phyloP scores from a whole-genome alignment of 2,329 filamentous ascomycete species.

The Meredithiella fracta region DNA sequence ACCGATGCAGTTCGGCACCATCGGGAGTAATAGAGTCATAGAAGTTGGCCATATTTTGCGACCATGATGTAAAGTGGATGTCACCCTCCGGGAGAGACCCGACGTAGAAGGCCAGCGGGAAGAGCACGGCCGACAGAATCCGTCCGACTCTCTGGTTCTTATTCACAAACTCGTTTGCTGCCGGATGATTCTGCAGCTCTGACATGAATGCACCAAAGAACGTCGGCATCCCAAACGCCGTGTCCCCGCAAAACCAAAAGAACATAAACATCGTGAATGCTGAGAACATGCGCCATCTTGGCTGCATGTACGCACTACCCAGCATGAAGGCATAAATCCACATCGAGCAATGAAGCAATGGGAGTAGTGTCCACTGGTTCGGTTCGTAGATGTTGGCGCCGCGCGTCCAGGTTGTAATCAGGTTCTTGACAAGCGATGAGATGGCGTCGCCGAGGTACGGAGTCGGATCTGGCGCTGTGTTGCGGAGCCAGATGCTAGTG shows the following conservation, averaged over 20 bases:
- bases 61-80: slow-evolving; percentile 38
- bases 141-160: slow-evolving; percentile 28
- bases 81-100: slow-evolving; percentile 44
- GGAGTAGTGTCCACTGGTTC: slow-evolving; percentile 41
- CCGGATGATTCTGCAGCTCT: slow-evolving; percentile 37
- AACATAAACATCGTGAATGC: slow-evolving; percentile 33
- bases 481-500: slow-evolving; percentile 11
- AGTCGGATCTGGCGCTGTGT: slow-evolving; percentile 33
- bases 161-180: slow-evolving; percentile 30
- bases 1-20: slow-evolving; percentile 30
- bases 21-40: slow-evolving; percentile 29
- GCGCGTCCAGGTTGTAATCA: slow-evolving; percentile 35
- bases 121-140: slow-evolving; percentile 31
- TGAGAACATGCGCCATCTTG: slow-evolving; percentile 32
- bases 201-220: slow-evolving; percentile 46
- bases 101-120: slow-evolving; percentile 37
- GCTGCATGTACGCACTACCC: slow-evolving; percentile 32
- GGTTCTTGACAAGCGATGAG: slow-evolving; percentile 24
- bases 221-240: slow-evolving; percentile 39
- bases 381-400: slow-evolving; percentile 36
- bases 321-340: slow-evolving; percentile 37
- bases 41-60: slow-evolving; percentile 26
- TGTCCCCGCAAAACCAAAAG: slow-evolving; percentile 24
- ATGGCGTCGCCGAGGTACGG: slow-evolving; percentile 20
- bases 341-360: slow-evolving; percentile 38